Percentiles rank a stretch among this genome's conserved stretches.
Evolutionary conservation across 768 basidiomycete genomes (phyloP).

Genomic region (Suillus subalutaceus): DNA sequence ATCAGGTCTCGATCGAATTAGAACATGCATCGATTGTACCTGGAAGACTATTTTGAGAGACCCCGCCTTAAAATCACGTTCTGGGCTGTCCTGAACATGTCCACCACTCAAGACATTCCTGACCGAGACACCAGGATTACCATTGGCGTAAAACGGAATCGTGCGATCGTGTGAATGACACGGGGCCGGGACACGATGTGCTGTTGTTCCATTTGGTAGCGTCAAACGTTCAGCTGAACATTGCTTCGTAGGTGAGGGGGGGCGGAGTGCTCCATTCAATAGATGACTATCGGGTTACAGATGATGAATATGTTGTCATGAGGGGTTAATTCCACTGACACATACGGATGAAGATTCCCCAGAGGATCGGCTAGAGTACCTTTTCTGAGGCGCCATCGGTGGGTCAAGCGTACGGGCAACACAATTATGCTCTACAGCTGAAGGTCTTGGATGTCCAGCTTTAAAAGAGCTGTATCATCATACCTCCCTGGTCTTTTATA

Average conservation of each 20-base stretch:
- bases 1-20: neutral
- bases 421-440: no score
- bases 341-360: neutral
- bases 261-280: neutral
- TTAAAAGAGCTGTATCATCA: neutral
- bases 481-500: neutral
- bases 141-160: constrained; percentile 21
- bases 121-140: constrained; percentile 24
- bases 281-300: neutral
- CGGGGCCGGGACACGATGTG: constrained; percentile 21
- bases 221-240: neutral
- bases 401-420: neutral
- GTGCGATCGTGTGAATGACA: constrained; percentile 9
- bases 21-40: neutral
- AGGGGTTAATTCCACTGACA: neutral
- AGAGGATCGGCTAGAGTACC: neutral
- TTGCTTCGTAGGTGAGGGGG: neutral
- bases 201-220: neutral
- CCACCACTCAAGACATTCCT: constrained; percentile 18
- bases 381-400: neutral
- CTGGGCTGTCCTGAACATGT: constrained; percentile 13
- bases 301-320: neutral
- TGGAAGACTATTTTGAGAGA: neutral
- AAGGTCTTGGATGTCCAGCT: neutral
- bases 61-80: neutral